Base-by-base conservation (phyloP, 305 asterid species). In the Euphrasia arctica region DNA sequence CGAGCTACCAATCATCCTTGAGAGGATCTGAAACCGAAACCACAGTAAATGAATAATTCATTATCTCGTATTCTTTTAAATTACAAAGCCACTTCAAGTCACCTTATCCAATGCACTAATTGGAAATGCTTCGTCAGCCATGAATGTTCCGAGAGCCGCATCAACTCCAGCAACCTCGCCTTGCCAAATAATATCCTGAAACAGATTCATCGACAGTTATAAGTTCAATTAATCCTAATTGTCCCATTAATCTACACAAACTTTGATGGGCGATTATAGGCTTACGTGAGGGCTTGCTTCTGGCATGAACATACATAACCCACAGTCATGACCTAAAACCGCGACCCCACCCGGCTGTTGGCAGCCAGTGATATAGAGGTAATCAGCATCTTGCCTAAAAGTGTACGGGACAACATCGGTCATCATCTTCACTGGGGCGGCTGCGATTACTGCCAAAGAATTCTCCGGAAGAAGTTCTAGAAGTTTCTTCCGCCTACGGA, bases 271-370 rank as follows among this genome's bases (percentile, higher is more conserved):
- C 28, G 28, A 9, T 13, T n/a, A 41, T 56, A 58, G 55, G 63
- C 89, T 78, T 83, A 93, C 98, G 28, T 82, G 77, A 12, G 77
- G 74, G 64, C 71, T 78, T 60, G 84, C 66, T 80, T 93, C 89
- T 2, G 98, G 98, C 95, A 90, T 93, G 79, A 93, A 93, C 96
- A 93, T 90, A 82, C 91, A 83, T 75, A 93, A 74, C 74, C 98
- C 97, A 63, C 86, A 83, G 62, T 83, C 79, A 77, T 86, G 99
- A 66, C 99, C 89, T 78, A 93, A 70, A 67, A 90, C 90, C 36
- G 99, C 99, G 57, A 93, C 67, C 45, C 99, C 97, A n/a, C 96
- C 99, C 15, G 99, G 95, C 73, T 93, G 99, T 64, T 90, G 99
- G 80, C 99, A 90, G 48, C 99, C 99, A 59, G 97, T 93, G 62